Evolutionary conservation across 768 basidiomycete species (phyloP), one percentile per base, ranked within the genome.

Genomic region (Pleurotus platypus): DNA sequence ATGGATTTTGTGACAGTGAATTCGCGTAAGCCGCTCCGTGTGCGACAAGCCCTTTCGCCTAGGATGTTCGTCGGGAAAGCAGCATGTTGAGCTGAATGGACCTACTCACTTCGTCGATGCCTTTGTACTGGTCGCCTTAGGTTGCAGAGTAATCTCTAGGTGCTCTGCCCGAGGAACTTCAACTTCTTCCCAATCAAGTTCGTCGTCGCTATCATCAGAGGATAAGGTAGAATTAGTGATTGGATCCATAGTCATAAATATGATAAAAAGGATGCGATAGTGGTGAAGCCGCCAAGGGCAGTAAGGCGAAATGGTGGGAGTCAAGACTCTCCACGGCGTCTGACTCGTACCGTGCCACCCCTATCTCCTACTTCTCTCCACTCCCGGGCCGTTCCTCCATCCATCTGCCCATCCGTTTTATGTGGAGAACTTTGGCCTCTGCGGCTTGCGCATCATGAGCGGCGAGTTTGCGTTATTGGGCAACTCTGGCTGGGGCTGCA

Each of bases 1-100:
- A 63, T 99, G 97, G 12, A 93, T 76, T 71, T 96, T 95, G 74
- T 98, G 96, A 55, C 84, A 86, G 57, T 89, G 82, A 46, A 95
- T 82, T 35, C 94, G 81, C 7, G 85, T 68, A 42, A 86, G 73
- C 11, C 94, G 83, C 65, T 95, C 90, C 12, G 83, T 82, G 58
- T 84, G 78, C 35, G 82, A 70, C 59, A 83, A 70, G 59, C 80
- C 79, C 70, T 79, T 77, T 66, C 75, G 81, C 64, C 71, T 75
- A 60, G 49, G 57, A 50, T 45, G 50, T 54, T 66, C 51, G 68
- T 61, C 37, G 20, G 49, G 46, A 46, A 30, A 78, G 79, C 62
- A 63, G 86, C 86, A 81, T 84, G 58, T 71, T 70, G 49, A 50
- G 49, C 27, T 3, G 49, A 8, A 35, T n/a, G 49, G 15, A n/a